Evolutionary conservation across 1,284 basidiomycete species (phyloP), one percentile per base, ranked within the genome.

Genomic region (Apiotrichum brassicae): DNA sequence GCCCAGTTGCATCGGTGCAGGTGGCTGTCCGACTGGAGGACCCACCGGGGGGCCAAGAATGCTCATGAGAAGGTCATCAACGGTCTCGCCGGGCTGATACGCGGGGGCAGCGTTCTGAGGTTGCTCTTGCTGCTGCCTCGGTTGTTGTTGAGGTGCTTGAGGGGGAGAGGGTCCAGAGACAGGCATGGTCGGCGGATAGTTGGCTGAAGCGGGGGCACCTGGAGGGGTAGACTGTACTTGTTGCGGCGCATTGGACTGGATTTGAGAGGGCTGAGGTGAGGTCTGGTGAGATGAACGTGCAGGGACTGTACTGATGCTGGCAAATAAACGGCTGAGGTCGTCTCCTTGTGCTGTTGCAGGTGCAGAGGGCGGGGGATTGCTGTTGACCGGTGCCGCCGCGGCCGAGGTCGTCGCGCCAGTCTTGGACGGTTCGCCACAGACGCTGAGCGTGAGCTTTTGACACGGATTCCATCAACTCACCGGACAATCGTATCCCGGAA

Each of bases 41-140:
- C 26, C 24, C 9, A 22, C 40, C 3, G 48, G 35, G 14, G 30
- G 41, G 14, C 65, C 66, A 1, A 69, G 54, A 12, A 71, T 64
- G 28, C 62, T 63, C 44, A 55, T 64, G 20, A 71, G 54, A 11
- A 71, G 51, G 48, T 71, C 66, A 36, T 66, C 65, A n/a, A 65
- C 68, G 1, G 66, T 69, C 48, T 69, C 61, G 13, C 62, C 64
- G 3, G 66, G 63, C 12, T 62, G 54, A 18, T 45, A 51, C 11
- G 39, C 24, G 1, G 51, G 44, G 9, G 41, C 22, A 24, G 49
- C 42, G 0, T 52, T 38, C 5, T 44, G 42, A 3, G 28, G 33
- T 42, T 36, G 49, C 16, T 23, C 34, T 14, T 32, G 16, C 13
- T 40, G 25, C 38, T 36, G 49, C 16, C 18, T 33, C 12, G 23